Conservation (phyloP, 768 basidiomycete genomes). For the Lentinula detonsa region DNA sequence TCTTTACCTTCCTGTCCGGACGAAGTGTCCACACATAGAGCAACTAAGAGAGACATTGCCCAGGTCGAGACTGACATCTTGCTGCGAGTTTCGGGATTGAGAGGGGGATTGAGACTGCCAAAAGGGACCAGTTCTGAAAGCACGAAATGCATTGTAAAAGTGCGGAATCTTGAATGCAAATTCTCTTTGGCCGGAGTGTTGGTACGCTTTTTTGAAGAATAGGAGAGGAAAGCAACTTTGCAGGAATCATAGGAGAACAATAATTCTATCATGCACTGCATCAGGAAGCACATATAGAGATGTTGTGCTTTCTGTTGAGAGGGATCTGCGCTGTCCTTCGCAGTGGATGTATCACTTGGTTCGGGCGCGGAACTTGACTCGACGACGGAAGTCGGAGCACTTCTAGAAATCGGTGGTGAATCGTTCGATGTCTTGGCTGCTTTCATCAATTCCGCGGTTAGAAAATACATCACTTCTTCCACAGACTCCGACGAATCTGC, state of each 20-base stretch:
- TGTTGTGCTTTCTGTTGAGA: conserved; percentile 29
- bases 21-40: conserved; percentile 86
- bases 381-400: not conserved
- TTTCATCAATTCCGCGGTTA: conserved; percentile 66
- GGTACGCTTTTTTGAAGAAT: conserved; percentile 58
- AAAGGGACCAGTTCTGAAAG: conserved; percentile 80
- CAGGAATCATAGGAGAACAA: conserved; percentile 89
- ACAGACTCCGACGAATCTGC: conserved; percentile 33
- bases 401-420: conserved; percentile 9
- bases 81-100: conserved; percentile 46
- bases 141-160: conserved; percentile 71
- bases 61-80: conserved; percentile 68
- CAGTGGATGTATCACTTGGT: conserved; percentile 6
- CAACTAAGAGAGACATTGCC: conserved; percentile 87
- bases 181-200: conserved; percentile 62
- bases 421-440: conserved; percentile 44
- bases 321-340: conserved; percentile 9
- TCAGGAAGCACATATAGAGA: conserved; percentile 73
- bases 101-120: conserved; percentile 61
- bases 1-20: conserved; percentile 67
- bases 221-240: conserved; percentile 84
- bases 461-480: conserved; percentile 61
- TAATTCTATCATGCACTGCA: conserved; percentile 89
- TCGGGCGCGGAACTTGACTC: conserved; percentile 7
- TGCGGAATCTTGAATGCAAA: conserved; percentile 45